A percentile compares a stretch with the other conserved stretches of the same genome.
phyloP scores from a whole-genome alignment of 495 filamentous ascomycete genomes.

The Podospora bellae-mahoneyi region DNA sequence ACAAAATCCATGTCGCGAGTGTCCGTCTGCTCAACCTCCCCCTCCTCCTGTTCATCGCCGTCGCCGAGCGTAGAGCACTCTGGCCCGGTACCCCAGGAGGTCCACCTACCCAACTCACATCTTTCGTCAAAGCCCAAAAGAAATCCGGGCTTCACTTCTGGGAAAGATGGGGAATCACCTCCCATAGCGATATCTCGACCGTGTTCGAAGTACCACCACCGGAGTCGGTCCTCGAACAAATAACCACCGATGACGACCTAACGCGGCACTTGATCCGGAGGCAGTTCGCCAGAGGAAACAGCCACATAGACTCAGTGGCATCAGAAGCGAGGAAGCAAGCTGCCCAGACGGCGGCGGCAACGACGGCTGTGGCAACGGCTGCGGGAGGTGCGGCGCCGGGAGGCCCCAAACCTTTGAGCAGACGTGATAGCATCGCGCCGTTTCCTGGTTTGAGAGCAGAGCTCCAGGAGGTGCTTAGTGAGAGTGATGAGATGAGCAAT shows the following conservation, averaged over 20 bases:
- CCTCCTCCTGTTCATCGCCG: constrained; percentile 56
- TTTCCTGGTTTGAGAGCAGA: constrained; percentile 40
- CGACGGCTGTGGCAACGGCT: not conserved
- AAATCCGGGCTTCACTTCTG: constrained; percentile 32
- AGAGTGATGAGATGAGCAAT: constrained; percentile 37
- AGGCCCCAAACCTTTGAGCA: constrained; percentile 28
- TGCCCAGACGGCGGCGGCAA: constrained; percentile 6
- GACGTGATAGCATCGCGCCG: constrained; percentile 47
- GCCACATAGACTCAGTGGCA: not conserved
- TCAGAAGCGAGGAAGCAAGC: constrained; percentile 4
- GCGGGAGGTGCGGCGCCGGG: not conserved
- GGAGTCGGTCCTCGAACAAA: constrained; percentile 51
- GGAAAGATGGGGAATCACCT: constrained; percentile 50
- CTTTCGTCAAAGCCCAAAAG: constrained; percentile 16
- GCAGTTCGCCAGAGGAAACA: constrained; percentile 31
- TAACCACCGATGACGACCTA: constrained; percentile 53
- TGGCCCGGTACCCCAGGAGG: constrained; percentile 30
- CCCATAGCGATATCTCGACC: constrained; percentile 62
- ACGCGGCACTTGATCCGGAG: constrained; percentile 48
- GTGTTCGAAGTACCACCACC: constrained; percentile 68
- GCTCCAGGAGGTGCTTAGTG: constrained; percentile 37
- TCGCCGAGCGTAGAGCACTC: constrained; percentile 54
- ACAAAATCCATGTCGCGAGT: constrained; percentile 67
- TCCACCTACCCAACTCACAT: constrained; percentile 11
- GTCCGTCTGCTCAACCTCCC: constrained; percentile 64